Evolutionary conservation across 2,329 filamentous ascomycete genomes (phyloP).

Genomic region (Aspergillus viridinutans): DNA sequence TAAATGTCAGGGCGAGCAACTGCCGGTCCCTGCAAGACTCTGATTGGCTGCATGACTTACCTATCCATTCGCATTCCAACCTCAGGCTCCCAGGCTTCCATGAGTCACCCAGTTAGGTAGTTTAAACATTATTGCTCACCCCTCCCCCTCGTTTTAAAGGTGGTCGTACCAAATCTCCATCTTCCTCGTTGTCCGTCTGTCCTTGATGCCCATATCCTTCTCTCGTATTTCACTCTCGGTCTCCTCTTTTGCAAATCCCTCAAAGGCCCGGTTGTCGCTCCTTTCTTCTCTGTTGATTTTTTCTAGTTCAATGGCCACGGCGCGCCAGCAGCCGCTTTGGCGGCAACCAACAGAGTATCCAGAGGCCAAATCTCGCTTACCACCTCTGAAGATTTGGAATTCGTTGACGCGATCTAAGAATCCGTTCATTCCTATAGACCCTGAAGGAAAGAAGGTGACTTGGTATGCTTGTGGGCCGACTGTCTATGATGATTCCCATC

Average conservation of each 20-base stretch:
- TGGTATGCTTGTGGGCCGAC: constrained; percentile 93
- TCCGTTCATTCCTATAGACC: constrained; percentile 68
- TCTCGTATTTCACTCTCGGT: constrained; percentile 9
- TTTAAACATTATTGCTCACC: constrained; percentile 15
- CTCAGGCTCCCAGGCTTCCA: constrained; percentile 1
- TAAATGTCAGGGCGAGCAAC: background rate
- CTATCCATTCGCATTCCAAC: background rate
- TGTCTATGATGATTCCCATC: constrained; percentile 75
- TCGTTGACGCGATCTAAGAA: constrained; percentile 71
- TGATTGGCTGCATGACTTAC: constrained; percentile 2
- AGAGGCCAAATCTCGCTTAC: constrained; percentile 35
- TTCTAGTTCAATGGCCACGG: constrained; percentile 24
- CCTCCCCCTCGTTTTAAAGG: constrained; percentile 4
- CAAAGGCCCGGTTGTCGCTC: constrained; percentile 12
- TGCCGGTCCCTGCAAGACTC: background rate
- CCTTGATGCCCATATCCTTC: constrained; percentile 24
- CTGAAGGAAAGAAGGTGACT: constrained; percentile 62
- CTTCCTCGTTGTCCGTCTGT: constrained; percentile 13
- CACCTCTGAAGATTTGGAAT: constrained; percentile 72
- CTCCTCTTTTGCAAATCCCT: constrained; percentile 10
- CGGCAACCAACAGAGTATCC: constrained; percentile 33
- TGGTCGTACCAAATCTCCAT: background rate
- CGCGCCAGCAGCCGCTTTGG: constrained; percentile 45
- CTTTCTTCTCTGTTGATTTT: constrained; percentile 12
- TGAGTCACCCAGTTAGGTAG: constrained; percentile 10